Conservation (phyloP, 768 basidiomycete genomes). For the Rhizopogon vesiculosus region DNA sequence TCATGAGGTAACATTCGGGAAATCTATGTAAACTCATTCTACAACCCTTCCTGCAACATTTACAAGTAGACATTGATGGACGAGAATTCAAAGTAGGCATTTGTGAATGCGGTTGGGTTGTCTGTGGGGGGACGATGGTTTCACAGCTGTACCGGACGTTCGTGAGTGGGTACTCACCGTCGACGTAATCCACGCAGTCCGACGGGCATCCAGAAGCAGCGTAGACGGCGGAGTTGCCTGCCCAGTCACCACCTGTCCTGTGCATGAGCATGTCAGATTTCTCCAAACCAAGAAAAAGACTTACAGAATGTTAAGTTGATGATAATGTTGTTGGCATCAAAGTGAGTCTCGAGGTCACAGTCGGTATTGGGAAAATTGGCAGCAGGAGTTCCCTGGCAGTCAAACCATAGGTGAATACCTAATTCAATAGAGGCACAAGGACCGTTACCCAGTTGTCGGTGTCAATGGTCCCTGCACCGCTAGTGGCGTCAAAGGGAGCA, state of each 20-base stretch:
- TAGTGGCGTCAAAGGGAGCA: conserved; percentile 30
- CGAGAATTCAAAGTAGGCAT: conserved; percentile 38
- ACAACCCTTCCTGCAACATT: not conserved
- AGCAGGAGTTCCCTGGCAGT: conserved; percentile 25
- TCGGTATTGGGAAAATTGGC: conserved; percentile 35
- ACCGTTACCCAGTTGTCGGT: conserved; percentile 20
- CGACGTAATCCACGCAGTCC: conserved; percentile 25
- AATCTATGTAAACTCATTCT: not conserved
- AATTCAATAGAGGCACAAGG: not conserved
- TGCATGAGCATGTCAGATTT: not conserved
- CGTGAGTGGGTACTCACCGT: conserved; percentile 12
- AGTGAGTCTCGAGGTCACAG: conserved; percentile 34
- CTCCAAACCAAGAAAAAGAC: not conserved
- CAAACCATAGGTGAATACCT: not conserved
- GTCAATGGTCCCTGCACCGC: conserved; percentile 13
- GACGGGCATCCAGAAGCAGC: conserved; percentile 26
- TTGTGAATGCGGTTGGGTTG: conserved; percentile 35
- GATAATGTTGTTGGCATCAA: conserved; percentile 28
- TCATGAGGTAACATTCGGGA: not conserved
- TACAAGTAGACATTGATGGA: conserved; percentile 33
- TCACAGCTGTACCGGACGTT: not conserved
- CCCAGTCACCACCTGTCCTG: conserved; percentile 25
- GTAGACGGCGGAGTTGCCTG: conserved; percentile 21
- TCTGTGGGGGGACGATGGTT: conserved; percentile 8
- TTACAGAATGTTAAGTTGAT: conserved; percentile 30